These are phyloP conservation scores for Jimgerdemannia flammicorona DNA, from an alignment of 192 early-diverging fungal genomes.

Conservation along the genomic window DNA sequence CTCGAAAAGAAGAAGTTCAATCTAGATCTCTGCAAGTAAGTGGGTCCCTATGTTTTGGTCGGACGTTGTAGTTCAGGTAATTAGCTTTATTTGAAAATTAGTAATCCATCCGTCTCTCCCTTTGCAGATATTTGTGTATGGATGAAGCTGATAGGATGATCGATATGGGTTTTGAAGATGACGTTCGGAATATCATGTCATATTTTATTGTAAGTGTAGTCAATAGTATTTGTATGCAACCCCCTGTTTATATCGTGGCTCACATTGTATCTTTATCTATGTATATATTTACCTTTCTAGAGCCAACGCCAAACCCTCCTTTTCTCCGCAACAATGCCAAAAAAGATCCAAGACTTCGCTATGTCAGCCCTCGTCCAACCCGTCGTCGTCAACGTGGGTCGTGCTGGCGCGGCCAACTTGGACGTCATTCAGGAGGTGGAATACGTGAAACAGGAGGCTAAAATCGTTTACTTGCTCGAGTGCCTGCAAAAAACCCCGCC, in stretches of 20 bases:
- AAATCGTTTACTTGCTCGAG: conserved; percentile 91
- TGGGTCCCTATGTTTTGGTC: no score
- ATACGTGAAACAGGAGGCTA: conserved; percentile 94
- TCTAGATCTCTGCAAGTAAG: conserved; percentile 78
- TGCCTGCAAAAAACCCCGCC: conserved; percentile 97
- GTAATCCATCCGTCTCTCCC: not conserved
- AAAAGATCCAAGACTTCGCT: conserved; percentile 98
- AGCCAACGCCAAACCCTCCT: conserved; percentile 94
- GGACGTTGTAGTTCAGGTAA: conserved; percentile 9
- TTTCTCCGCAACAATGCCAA: conserved; percentile 88
- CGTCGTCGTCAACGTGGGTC: conserved; percentile 94
- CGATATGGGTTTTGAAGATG: conserved; percentile 98
- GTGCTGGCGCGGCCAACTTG: conserved; percentile 93
- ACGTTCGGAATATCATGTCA: conserved; percentile 92
- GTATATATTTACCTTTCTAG: no score
- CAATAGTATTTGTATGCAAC: no score
- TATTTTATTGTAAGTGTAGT: conserved; percentile 66
- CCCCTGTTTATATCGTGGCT: no score
- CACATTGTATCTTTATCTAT: no score
- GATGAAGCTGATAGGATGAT: conserved; percentile 99
- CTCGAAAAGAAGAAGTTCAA: conserved; percentile 83
- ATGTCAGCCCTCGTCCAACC: conserved; percentile 83
- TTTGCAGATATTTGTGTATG: conserved; percentile 69
- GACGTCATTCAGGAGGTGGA: conserved; percentile 98
- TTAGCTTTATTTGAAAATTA: no score